Evolutionary conservation across 208 protist genomes (phyloP).

Genomic region (Trypanosoma melophagium): DNA sequence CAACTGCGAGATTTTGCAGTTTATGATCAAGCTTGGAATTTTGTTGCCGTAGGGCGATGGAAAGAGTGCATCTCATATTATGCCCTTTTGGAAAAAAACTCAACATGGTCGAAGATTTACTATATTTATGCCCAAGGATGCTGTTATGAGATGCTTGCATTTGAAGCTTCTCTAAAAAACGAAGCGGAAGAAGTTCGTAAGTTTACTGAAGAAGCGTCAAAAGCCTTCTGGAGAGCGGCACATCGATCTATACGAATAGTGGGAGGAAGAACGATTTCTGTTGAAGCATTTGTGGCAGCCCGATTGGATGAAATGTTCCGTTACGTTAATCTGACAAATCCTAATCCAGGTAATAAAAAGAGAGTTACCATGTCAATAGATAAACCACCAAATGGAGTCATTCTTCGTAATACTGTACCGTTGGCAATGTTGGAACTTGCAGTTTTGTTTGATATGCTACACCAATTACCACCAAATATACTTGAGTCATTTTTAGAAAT

Average conservation of each 20-base stretch:
- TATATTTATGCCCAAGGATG: constrained; percentile 57
- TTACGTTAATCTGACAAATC: constrained; percentile 26
- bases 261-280: constrained; percentile 41
- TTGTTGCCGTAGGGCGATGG: constrained; percentile 39
- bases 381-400: constrained; percentile 23
- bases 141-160: constrained; percentile 62
- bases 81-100: constrained; percentile 38
- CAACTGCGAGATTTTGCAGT: constrained; percentile 57
- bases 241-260: constrained; percentile 50
- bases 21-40: constrained; percentile 62
- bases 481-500: constrained; percentile 30
- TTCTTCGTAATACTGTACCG: constrained; percentile 42
- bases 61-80: constrained; percentile 33
- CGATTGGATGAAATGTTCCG: constrained; percentile 52
- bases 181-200: constrained; percentile 11
- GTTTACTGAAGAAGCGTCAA: constrained; percentile 18
- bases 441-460: constrained; percentile 38
- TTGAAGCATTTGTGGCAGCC: constrained; percentile 51
- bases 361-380: constrained; percentile 14
- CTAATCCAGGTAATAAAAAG: constrained; percentile 43
- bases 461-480: constrained; percentile 32
- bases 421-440: constrained; percentile 49
- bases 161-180: not conserved
- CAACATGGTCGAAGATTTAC: constrained; percentile 59
- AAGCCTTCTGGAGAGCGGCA: constrained; percentile 58